A percentile compares a stretch with the other conserved stretches of the same genome.
Conservation (phyloP, 805 yeast genomes). For the Candida glaebosa region DNA sequence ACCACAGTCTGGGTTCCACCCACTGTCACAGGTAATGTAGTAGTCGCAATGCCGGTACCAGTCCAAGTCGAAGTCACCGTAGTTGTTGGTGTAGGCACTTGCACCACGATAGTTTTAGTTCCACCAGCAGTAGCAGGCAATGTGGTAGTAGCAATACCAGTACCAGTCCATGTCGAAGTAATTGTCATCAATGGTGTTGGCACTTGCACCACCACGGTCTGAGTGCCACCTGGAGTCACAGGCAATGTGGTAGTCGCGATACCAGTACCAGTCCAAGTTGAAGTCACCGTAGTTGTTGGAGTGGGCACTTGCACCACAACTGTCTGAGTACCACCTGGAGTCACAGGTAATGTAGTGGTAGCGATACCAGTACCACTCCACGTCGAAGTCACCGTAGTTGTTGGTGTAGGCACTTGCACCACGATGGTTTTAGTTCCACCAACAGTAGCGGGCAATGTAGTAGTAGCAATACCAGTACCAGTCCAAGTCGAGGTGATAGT, state of each 20-base stretch:
- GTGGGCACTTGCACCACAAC: slow-evolving; percentile 9
- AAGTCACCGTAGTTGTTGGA: slow-evolving; percentile 13
- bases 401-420: slow-evolving; percentile 18
- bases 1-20: slow-evolving; percentile 17
- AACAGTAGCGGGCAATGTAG: slow-evolving; percentile 15
- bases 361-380: slow-evolving; percentile 9
- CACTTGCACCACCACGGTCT: slow-evolving; percentile 11
- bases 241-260: slow-evolving; percentile 11
- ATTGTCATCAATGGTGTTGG: slow-evolving; percentile 11
- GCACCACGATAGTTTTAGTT: slow-evolving; percentile 4
- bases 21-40: slow-evolving; percentile 15
- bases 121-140: neutral
- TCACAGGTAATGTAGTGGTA: slow-evolving; percentile 9
- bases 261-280: slow-evolving; percentile 9
- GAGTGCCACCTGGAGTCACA: slow-evolving; percentile 9
- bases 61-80: slow-evolving; percentile 19
- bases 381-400: slow-evolving; percentile 9
- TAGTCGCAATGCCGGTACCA: slow-evolving; percentile 15
- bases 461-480: slow-evolving; percentile 15
- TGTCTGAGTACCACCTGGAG: slow-evolving; percentile 8
- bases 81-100: slow-evolving; percentile 10
- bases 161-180: slow-evolving; percentile 8
- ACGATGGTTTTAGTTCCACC: slow-evolving; percentile 17
- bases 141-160: neutral
- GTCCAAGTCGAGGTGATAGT: slow-evolving; percentile 18